These are phyloP conservation scores for Entonaema liquescens DNA, from an alignment of 495 filamentous ascomycete species.

Conservation along the genomic window DNA sequence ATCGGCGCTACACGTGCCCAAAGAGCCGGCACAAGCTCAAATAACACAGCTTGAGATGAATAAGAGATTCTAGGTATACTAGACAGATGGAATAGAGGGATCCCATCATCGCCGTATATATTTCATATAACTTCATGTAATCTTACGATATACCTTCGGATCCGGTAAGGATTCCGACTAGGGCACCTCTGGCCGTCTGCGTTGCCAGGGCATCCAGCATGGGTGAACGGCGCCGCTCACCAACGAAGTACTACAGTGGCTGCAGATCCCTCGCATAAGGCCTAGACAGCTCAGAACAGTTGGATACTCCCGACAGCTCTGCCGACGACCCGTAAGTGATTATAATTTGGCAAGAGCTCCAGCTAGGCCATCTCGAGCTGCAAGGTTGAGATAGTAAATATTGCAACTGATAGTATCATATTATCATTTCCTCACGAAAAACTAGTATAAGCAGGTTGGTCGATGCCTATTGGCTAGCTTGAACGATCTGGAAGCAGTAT, in stretches of 20 bases:
- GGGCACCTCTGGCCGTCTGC: slow-evolving; percentile 8
- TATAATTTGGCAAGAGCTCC: slow-evolving; percentile 3
- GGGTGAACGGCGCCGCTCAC: slow-evolving; percentile 15
- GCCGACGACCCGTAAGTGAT: slow-evolving; percentile 18
- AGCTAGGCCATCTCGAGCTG: slow-evolving; percentile 5
- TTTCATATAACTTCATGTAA: slow-evolving; percentile 6
- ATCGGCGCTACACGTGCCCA: slow-evolving; percentile 24
- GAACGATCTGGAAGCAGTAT: slow-evolving; percentile 12
- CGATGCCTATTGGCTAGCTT: slow-evolving; percentile 12
- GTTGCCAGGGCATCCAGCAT: slow-evolving; percentile 15
- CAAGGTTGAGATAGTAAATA: slow-evolving; percentile 1
- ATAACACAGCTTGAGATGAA: neutral
- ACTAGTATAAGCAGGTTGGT: slow-evolving; percentile 7
- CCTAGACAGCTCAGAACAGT: slow-evolving; percentile 10
- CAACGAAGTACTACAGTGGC: slow-evolving; percentile 34
- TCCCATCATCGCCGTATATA: slow-evolving; percentile 31
- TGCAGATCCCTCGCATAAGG: slow-evolving; percentile 12
- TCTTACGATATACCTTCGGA: slow-evolving; percentile 31
- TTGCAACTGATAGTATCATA: slow-evolving; percentile 14
- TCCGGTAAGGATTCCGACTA: slow-evolving; percentile 27
- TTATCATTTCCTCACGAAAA: neutral
- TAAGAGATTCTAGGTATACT: neutral
- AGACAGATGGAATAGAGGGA: neutral
- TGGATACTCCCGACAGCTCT: slow-evolving; percentile 12
- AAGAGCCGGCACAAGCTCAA: slow-evolving; percentile 9